Evolutionary conservation across 345 rosid genomes (phyloP), one percentile per base, ranked within the genome.

Genomic region (Nephelium lappaceum): DNA sequence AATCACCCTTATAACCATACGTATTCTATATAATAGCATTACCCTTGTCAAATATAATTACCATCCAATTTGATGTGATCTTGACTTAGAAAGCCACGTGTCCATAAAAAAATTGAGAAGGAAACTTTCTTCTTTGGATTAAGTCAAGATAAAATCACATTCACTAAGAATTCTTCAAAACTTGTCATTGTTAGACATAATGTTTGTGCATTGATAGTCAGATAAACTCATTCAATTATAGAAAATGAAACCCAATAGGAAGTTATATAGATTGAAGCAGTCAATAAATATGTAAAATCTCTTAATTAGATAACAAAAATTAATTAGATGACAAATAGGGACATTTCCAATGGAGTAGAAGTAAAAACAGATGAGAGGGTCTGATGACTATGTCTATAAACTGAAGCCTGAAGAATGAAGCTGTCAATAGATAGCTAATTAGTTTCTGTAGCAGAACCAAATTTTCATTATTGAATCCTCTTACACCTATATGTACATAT

Each of bases 391-490:
- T 45, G 27, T 31, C 63, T 0, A 5, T 10, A 14, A 58, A 41
- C 21, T 39, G 76, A 24, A 23, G 67, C 67, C 25, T 39, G 67
- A n/a, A n/a, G n/a, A n/a, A n/a, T n/a, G n/a, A 14, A 39, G 51
- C 24, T 41, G 14, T 39, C 55, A 21, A 11, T 41, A 55, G 76
- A 60, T 39, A 14, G 9, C 38, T 61, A 61, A 61, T 21, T 9
- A 25, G 16, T 42, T 27, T 41, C 5, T 42, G 24, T 8, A 60
- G 39, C 45, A 60, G 14, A 39, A 73, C 25, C 69, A 74, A 64
- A 63, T 60, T 27, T 18, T 45, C 23, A 19, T 57, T 69, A 78
- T 78, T 61, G 80, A 24, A 15, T 53, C 18, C 58, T 78, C 39
- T 43, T 57, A 45, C 19, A 31, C 11, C 18, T 18, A 1, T 31